Evolutionary conservation across 441 rosid species (phyloP), one percentile per base, ranked within the genome.

Genomic region (Manihot esculenta): DNA sequence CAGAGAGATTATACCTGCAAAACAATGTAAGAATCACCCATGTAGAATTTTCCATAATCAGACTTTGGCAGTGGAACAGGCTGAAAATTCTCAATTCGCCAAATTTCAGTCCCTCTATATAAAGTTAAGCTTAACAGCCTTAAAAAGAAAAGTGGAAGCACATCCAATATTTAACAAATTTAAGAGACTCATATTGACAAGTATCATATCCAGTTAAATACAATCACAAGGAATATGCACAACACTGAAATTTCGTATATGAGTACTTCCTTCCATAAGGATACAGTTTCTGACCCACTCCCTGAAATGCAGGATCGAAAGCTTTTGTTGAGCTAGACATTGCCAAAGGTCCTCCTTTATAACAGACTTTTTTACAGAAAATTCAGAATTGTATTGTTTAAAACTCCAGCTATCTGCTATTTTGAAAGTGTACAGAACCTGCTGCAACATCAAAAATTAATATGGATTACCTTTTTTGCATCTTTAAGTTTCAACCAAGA

Each of bases 41-140:
- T 87, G 79, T 90, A 91, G 80, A 96, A 96, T 73, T 93, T 96
- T 66, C 99, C 99, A 86, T 93, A 71, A 7, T 89, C 97, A 38
- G 99, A 86, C 74, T 88, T 89, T 57, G 97, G 94, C 75, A 93
- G 64, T 33, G 89, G 92, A 82, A 90, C 92, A 3, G 93, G 93
- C 77, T 86, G 94, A 70, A 93, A 93, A 82, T 93, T 86, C 89
- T 96, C 99, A 45, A 93, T 90, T 76, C 96, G 88, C 99, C 99
- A 96, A 72, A 92, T 96, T 69, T 96, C 99, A 82, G 87, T 86
- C 68, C 99, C 99, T 70, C 99, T 96, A 74, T 20, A 62, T 54
- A 78, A 71, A 44, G 90, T 91, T 79, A 85, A 84, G 96, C 69
- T 76, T 20, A 78, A 85, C 86, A 81, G 50, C 45, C 42, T 38